Evolutionary conservation across 208 protist species (phyloP), one percentile per base, ranked within the genome.

Genomic region (Wallacemonas collosoma): DNA sequence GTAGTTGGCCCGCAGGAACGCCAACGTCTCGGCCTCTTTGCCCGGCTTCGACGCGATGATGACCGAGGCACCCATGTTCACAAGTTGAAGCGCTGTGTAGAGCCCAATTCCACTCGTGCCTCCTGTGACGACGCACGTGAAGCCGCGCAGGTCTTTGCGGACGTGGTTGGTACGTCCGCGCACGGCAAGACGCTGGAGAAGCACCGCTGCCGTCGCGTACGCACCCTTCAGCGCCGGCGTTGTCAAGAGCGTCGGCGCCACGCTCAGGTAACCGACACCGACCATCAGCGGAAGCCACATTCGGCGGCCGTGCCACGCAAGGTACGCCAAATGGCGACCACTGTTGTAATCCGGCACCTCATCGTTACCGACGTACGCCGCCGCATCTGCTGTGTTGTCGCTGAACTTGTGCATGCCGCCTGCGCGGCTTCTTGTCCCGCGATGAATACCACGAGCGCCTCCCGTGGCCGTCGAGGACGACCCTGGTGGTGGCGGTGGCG

Each of bases 101-200:
- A 89, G 71, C 1, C 89, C 89, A 41, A 94, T 92, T 38, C 89
- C 89, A 61, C 85, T 91, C 1, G 89, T 92, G 35, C 89, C 89
- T 9, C 89, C 89, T 4, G 89, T 94, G 17, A 94, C 85, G 2
- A 94, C 85, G 66, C 85, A 92, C 12, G 64, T 81, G 72, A 83
- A 75, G 26, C 81, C 89, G 12, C 53, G 71, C 65, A 94, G 56
- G 47, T 94, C 86, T 60, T 91, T 90, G n/a, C 11, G 35, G 6
- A 84, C 36, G 40, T 15, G 26, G 71, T 91, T 93, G n/a, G 71
- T 71, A 26, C 76, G 71, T 7, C 89, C 89, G 17, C 82, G 87
- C 12, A 95, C 77, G 72, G 66, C 78, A 9, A 85, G 58, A 38
- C 89, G 89, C 80, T 95, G 89, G 1, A 83, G 67, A 55, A 95